Conservation (phyloP, 306 rosid genomes). For the Cicer bijugum region DNA sequence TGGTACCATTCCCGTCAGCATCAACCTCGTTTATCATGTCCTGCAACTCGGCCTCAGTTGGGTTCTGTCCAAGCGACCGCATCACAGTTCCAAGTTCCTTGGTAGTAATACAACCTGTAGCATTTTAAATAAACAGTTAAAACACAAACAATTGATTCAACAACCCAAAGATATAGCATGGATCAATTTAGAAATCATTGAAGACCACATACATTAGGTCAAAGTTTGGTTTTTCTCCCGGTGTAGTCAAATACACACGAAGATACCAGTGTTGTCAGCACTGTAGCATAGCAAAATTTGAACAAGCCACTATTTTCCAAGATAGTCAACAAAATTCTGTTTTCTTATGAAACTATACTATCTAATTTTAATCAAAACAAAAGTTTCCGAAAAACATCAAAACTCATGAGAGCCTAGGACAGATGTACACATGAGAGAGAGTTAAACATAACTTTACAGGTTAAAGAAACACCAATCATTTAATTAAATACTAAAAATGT, state of each 20-base stretch:
- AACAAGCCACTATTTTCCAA: not conserved
- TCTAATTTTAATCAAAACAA: not conserved
- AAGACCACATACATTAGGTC: not conserved
- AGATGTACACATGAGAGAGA: not conserved
- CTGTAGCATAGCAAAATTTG: not conserved
- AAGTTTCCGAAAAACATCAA: slow-evolving; percentile 7
- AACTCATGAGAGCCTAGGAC: not conserved
- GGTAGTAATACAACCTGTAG: slow-evolving; percentile 76
- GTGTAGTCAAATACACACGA: not conserved
- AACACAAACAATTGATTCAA: slow-evolving; percentile 24
- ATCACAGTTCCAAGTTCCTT: slow-evolving; percentile 84
- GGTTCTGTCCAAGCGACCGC: slow-evolving; percentile 86
- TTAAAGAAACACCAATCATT: not conserved
- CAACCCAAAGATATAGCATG: not conserved
- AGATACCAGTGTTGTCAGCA: not conserved
- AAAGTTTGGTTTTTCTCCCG: not conserved
- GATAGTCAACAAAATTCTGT: not conserved
- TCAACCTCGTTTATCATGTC: slow-evolving; percentile 90
- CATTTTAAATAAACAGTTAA: not conserved
- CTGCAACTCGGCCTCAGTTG: slow-evolving; percentile 83
- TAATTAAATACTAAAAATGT: not conserved
- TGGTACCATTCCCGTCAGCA: slow-evolving; percentile 84
- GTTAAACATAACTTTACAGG: not conserved
- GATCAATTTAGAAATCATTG: not conserved
- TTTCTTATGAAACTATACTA: not conserved